phyloP scores from a whole-genome alignment of 192 early-diverging fungal genomes.

The Coemansia aciculifera region DNA sequence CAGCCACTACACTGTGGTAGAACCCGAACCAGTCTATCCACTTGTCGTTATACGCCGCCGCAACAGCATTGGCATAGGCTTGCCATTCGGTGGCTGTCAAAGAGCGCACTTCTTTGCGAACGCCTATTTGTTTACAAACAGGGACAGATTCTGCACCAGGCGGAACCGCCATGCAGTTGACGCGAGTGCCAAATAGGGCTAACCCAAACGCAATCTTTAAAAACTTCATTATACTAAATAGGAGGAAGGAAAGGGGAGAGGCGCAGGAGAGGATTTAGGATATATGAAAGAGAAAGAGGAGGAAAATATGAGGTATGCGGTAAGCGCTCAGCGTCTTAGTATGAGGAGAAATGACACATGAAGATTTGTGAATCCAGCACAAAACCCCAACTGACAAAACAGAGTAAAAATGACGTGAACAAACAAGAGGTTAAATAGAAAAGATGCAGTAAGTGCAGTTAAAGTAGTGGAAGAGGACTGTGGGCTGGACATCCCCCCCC shows the following conservation, averaged over 20 bases:
- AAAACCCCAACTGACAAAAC: slow-evolving; percentile 1
- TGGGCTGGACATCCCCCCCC: neutral
- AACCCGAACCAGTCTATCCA: slow-evolving; percentile 53
- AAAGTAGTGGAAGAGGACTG: neutral
- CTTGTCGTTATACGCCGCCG: slow-evolving; percentile 27
- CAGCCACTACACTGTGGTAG: slow-evolving; percentile 36
- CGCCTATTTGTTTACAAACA: slow-evolving; percentile 19
- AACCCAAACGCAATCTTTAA: slow-evolving; percentile 30
- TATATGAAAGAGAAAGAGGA: neutral
- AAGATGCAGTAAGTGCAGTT: slow-evolving; percentile 2
- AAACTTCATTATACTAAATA: slow-evolving; percentile 32
- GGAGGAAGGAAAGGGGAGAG: neutral
- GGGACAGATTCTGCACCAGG: slow-evolving; percentile 28
- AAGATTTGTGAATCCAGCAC: slow-evolving; percentile 9
- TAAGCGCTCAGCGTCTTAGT: slow-evolving; percentile 8
- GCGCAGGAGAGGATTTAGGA: neutral
- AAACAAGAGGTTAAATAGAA: neutral
- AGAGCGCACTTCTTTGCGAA: slow-evolving; percentile 54
- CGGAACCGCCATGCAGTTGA: slow-evolving; percentile 20
- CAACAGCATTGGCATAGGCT: slow-evolving; percentile 36
- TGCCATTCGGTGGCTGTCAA: slow-evolving; percentile 43
- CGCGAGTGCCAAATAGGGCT: slow-evolving; percentile 20
- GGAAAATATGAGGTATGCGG: slow-evolving; percentile 6
- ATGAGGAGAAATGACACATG: slow-evolving; percentile 1
- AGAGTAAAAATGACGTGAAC: slow-evolving; percentile 3